Evolutionary conservation across 148 eudicot genomes (phyloP).

Genomic region (Rhododendron simsii): DNA sequence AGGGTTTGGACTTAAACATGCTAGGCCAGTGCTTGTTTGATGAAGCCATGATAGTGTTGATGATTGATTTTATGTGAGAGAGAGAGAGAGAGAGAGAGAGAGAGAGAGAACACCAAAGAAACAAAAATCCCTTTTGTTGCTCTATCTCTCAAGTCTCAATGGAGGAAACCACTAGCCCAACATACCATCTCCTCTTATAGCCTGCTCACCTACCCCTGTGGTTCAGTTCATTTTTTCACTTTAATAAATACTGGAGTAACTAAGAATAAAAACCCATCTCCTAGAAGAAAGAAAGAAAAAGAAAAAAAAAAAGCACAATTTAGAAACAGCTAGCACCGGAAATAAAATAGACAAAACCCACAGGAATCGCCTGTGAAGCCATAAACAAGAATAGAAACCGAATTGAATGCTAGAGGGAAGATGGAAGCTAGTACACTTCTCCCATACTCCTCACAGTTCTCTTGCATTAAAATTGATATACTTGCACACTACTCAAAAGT

Average conservation of each 20-base stretch:
- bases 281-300: background rate
- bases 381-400: slow-evolving; percentile 30
- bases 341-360: slow-evolving; percentile 29
- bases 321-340: background rate
- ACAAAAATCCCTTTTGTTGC: slow-evolving; percentile 14
- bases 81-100: background rate
- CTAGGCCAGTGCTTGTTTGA: slow-evolving; percentile 99
- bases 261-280: background rate
- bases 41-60: slow-evolving; percentile 49
- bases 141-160: slow-evolving; percentile 12
- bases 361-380: slow-evolving; percentile 43
- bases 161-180: slow-evolving; percentile 8
- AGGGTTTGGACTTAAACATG: slow-evolving; percentile 91
- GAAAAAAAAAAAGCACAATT: background rate
- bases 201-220: slow-evolving; percentile 28
- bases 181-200: slow-evolving; percentile 23
- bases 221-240: slow-evolving; percentile 4
- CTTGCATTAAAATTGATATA: slow-evolving; percentile 20
- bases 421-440: slow-evolving; percentile 12
- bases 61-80: background rate
- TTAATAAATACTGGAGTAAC: background rate
- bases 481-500: slow-evolving; percentile 25
- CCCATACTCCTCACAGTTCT: slow-evolving; percentile 20
- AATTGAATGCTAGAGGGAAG: slow-evolving; percentile 30
- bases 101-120: background rate